A percentile compares a stretch with the other conserved stretches of the same genome.
These are phyloP conservation scores for Apiospora saccharicola DNA, from an alignment of 2,329 filamentous ascomycete species.

Conservation along the genomic window DNA sequence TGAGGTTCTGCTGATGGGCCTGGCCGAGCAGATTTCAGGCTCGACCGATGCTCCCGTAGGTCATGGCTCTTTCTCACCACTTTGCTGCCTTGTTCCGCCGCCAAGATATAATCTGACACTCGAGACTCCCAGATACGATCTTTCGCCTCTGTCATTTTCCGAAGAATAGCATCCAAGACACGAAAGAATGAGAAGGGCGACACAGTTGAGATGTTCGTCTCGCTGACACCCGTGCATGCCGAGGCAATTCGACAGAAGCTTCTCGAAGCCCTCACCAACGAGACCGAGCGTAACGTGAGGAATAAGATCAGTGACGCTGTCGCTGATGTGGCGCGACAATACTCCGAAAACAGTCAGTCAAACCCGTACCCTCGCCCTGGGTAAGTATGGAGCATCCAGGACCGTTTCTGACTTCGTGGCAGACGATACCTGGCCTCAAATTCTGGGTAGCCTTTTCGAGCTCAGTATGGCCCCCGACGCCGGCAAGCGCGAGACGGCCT, in stretches of 20 bases:
- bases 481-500: slow-evolving; percentile 89
- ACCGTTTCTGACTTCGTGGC: slow-evolving; percentile 34
- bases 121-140: slow-evolving; percentile 73
- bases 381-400: background rate
- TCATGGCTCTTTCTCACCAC: slow-evolving; percentile 30
- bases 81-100: background rate
- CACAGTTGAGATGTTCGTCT: slow-evolving; percentile 84
- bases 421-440: slow-evolving; percentile 90
- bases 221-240: slow-evolving; percentile 76
- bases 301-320: slow-evolving; percentile 99
- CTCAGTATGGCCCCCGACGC: slow-evolving; percentile 86
- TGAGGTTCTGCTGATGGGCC: slow-evolving; percentile 89
- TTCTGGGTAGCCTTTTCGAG: slow-evolving; percentile 85
- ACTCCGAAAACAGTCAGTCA: slow-evolving; percentile 83
- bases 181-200: slow-evolving; percentile 77
- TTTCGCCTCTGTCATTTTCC: slow-evolving; percentile 93
- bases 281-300: slow-evolving; percentile 77
- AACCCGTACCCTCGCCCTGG: slow-evolving; percentile 12
- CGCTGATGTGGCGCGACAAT: slow-evolving; percentile 93
- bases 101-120: slow-evolving; percentile 4
- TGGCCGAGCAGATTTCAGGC: slow-evolving; percentile 88
- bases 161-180: slow-evolving; percentile 89
- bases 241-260: slow-evolving; percentile 84
- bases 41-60: slow-evolving; percentile 77
- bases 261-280: slow-evolving; percentile 76